Conservation (phyloP, 148 eudicot genomes). For the Spergularia bocconei region DNA sequence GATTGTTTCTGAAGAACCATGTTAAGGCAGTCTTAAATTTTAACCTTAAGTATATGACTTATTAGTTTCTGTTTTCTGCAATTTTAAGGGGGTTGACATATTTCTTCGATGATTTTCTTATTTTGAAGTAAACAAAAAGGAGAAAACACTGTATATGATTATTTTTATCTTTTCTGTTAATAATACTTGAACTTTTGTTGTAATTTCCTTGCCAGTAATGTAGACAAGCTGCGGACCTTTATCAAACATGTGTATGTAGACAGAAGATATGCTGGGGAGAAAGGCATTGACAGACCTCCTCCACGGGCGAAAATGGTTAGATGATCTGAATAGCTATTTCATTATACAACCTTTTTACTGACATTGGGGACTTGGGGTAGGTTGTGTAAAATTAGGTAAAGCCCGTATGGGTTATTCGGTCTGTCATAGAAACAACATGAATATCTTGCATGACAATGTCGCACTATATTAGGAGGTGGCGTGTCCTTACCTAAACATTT, state of each 20-base stretch:
- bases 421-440: neutral
- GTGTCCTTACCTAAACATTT: conserved; percentile 18
- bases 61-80: neutral
- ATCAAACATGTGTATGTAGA: conserved; percentile 95
- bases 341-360: neutral
- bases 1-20: neutral
- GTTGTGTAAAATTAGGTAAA: neutral
- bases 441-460: neutral
- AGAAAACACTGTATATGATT: neutral
- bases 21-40: neutral
- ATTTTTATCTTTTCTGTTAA: no score
- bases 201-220: conserved; percentile 56
- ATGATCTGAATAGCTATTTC: neutral
- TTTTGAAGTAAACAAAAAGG: neutral
- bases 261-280: conserved; percentile 85
- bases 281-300: conserved; percentile 72
- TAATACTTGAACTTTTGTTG: neutral
- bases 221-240: conserved; percentile 77
- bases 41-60: neutral
- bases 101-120: neutral
- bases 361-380: neutral
- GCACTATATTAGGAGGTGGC: conserved; percentile 17
- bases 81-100: neutral
- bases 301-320: conserved; percentile 63
- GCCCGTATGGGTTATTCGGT: neutral